Evolutionary conservation across 768 basidiomycete species (phyloP).

Genomic region (Pisolithus orientalis): DNA sequence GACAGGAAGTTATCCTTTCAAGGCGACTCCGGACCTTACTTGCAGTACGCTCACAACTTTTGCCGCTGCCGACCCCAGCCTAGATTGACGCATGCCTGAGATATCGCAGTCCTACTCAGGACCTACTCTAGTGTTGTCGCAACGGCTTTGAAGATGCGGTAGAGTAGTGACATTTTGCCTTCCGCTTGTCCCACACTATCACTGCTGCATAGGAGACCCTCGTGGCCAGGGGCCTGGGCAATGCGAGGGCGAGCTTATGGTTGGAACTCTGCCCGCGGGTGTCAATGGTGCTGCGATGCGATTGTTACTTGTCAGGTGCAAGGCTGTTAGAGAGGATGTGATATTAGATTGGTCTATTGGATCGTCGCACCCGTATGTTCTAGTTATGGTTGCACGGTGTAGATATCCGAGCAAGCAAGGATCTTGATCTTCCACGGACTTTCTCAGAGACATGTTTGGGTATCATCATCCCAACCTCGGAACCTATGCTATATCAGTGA

Average conservation of each 20-base stretch:
- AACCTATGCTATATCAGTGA: no score
- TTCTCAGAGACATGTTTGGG: no score
- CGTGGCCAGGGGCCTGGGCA: constrained; percentile 71
- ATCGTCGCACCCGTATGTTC: no score
- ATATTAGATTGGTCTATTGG: background rate
- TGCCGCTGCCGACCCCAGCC: constrained; percentile 67
- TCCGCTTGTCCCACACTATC: constrained; percentile 82
- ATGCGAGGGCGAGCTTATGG: constrained; percentile 81
- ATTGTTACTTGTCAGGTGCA: constrained; percentile 59
- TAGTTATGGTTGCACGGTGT: no score
- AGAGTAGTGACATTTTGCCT: constrained; percentile 85
- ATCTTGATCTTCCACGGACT: no score
- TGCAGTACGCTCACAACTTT: constrained; percentile 91
- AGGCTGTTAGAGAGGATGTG: constrained; percentile 92
- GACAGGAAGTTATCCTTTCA: constrained; percentile 92
- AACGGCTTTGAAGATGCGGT: constrained; percentile 76
- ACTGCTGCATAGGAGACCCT: constrained; percentile 90
- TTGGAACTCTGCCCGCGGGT: constrained; percentile 84
- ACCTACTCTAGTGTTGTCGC: constrained; percentile 90
- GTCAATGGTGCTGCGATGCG: constrained; percentile 85
- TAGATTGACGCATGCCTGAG: constrained; percentile 73
- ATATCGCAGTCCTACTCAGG: constrained; percentile 81
- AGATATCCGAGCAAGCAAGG: no score
- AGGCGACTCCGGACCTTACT: constrained; percentile 92
- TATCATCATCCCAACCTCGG: no score